Conservation (phyloP, 345 rosid genomes). For the Hypericum androsaemum region DNA sequence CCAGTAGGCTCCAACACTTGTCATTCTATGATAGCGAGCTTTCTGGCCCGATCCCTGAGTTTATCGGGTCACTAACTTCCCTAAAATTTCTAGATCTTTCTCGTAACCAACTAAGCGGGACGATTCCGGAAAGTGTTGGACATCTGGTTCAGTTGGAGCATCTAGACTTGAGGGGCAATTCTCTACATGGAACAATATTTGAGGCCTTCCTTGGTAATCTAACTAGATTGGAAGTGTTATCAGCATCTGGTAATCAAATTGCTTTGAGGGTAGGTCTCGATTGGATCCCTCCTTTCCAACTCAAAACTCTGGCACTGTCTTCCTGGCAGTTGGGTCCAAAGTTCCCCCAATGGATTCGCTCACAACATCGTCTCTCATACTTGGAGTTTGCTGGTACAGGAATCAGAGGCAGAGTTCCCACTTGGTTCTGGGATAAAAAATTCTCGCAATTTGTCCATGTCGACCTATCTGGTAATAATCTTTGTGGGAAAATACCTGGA, state of each 20-base stretch:
- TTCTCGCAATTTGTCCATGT: not conserved
- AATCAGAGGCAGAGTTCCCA: constrained; percentile 1
- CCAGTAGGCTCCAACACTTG: too few species aligned
- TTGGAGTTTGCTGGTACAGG: constrained; percentile 2
- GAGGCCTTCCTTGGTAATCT: constrained; percentile 12
- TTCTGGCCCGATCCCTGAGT: constrained; percentile 12
- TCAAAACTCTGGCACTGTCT: not conserved
- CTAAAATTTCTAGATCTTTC: not conserved
- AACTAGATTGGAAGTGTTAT: not conserved
- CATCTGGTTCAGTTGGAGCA: constrained; percentile 8
- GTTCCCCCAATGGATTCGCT: constrained; percentile 9
- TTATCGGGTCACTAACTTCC: constrained; percentile 1
- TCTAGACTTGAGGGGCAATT: constrained; percentile 9
- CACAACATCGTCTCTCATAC: constrained; percentile 1
- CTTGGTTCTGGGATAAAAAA: not conserved
- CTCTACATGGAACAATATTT: constrained; percentile 7
- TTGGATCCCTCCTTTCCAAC: constrained; percentile 9
- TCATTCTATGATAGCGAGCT: not conserved
- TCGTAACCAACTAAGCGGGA: constrained; percentile 13
- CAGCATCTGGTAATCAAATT: not conserved
- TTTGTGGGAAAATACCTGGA: not conserved
- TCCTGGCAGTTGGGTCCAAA: constrained; percentile 3
- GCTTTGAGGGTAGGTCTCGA: not conserved
- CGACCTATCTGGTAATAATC: constrained; percentile 4
- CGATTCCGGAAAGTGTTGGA: constrained; percentile 18